Base-by-base conservation (phyloP, 2,329 filamentous ascomycete genomes). In the Epichloe gansuensis region DNA sequence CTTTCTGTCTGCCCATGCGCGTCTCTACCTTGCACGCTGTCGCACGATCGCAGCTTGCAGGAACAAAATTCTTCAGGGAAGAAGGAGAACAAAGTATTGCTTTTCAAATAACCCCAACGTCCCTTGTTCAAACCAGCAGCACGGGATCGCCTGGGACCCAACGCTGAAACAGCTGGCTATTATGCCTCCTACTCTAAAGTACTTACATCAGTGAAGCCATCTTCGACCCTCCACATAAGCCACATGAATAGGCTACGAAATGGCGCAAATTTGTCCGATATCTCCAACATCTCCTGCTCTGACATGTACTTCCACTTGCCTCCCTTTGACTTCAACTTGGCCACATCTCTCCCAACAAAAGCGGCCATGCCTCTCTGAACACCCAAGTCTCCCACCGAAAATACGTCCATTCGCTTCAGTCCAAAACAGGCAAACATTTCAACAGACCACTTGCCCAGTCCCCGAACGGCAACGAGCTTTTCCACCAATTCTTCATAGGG, bases 221-320 rank as follows among this genome's bases (percentile, higher is more conserved):
- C 82, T 64, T 85, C 86, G 11, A 91, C 82, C 54, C 85, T 76
- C 91, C 91, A 96, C 87, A 95, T 95, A 66, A 95, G 95, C 91
- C 91, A 96, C 91, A 96, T 96, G 63, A 95, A 95, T 44, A 96
- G 66, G 61, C 85, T 93, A 63, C 91, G 84, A 69, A 95, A 97
- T 3, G 91, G 93, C 54, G 78, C 77, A 67, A 95, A 98, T 63
- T 76, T 81, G 53, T 84, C 86, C 12, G 88, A 83, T 58, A 88
- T 76, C 58, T 90, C 86, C 55, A 85, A 66, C 93, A 98, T 97
- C 55, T 97, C 93, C 65, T 82, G 80, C 71, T 97, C 93, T 38
- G 78, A 80, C 90, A 97, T 95, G 67, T 97, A 98, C 74, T 97
- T 97, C 85, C 90, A 97, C 72, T 97, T 97, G 45, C 88, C 87